Evolutionary conservation across 176 grass and related monocot genomes (phyloP).

Genomic region (Carex pumila): DNA sequence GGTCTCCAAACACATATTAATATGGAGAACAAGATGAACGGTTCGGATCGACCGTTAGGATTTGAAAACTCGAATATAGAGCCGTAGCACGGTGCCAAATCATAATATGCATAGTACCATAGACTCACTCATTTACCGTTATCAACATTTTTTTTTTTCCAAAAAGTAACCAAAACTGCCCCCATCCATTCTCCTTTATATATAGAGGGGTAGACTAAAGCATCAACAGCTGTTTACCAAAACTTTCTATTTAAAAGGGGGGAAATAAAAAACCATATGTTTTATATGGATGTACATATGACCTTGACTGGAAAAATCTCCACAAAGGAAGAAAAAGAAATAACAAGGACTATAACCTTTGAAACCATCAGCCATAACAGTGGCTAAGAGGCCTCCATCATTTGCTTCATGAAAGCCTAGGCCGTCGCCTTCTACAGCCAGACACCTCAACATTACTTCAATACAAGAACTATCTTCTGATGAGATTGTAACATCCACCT

Average conservation of each 20-base stretch:
- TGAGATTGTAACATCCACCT: slow-evolving; percentile 62
- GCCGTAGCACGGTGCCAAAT: too few relatives aligned
- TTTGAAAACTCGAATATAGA: too few relatives aligned
- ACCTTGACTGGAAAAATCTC: background rate
- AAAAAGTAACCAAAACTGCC: background rate
- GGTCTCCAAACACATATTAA: too few relatives aligned
- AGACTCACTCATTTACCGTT: background rate
- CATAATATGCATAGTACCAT: too few relatives aligned
- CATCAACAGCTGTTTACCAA: background rate
- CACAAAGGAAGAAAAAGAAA: background rate
- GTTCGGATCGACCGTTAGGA: too few relatives aligned
- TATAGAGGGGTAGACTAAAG: background rate
- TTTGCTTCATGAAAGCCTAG: slow-evolving; percentile 73
- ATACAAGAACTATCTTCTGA: slow-evolving; percentile 74
- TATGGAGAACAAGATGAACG: too few relatives aligned
- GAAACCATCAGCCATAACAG: slow-evolving; percentile 77
- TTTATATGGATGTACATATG: background rate
- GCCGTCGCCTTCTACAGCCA: slow-evolving; percentile 73
- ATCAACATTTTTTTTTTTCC: background rate
- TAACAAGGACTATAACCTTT: slow-evolving; percentile 47
- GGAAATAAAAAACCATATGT: background rate
- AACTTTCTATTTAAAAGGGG: background rate
- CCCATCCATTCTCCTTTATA: background rate
- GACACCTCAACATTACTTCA: slow-evolving; percentile 62
- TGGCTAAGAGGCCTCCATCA: slow-evolving; percentile 86